Evolutionary conservation across 768 basidiomycete species (phyloP), one percentile per base, ranked within the genome.

Genomic region (Suillus subluteus): DNA sequence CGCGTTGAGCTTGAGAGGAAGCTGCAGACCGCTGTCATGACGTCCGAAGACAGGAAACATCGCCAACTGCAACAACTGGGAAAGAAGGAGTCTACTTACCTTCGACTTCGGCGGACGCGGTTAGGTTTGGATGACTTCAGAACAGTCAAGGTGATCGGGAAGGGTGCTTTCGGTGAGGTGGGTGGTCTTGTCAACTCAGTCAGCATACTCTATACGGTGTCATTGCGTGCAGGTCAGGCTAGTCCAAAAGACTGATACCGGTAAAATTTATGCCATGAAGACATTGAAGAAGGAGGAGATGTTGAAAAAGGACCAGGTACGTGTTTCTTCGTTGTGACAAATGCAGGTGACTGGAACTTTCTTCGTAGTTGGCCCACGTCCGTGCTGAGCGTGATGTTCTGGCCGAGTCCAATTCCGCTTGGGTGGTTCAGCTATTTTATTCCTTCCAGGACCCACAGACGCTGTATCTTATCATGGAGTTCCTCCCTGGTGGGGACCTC

Each of bases 181-280:
- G 46, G 86, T 77, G 37, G 38, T 46, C 50, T 38, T 59, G 54
- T 32, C 62, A 23, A 58, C 48, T 38, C 16, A 9, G 58, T 59
- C 18, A 13, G 62, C 46, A 38, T 43, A 21, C 55, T 11, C 37
- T 58, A 54, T 15, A 40, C 58, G 46, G 38, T 65, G 37, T 40
- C 16, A 65, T 58, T 61, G 37, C 30, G 26, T 58, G 23, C 64
- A 87, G 81, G 96, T 99, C 62, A 88, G 98, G 54, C 84, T 99
- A 40, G 96, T 98, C 38, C 97, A 99, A 76, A 99, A 99, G 79
- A 87, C 85, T 18, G 98, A 99, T 75, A 98, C 96, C 0, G 95
- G 96, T 43, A 98, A 95, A 81, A 98, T 99, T 65, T 99, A 98
- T 77, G 98, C 98, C 21, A 98, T 99, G 97, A 99, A 99, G 81